Base-by-base conservation (phyloP, 768 basidiomycete genomes). In the Xerocomellus intermedius region DNA sequence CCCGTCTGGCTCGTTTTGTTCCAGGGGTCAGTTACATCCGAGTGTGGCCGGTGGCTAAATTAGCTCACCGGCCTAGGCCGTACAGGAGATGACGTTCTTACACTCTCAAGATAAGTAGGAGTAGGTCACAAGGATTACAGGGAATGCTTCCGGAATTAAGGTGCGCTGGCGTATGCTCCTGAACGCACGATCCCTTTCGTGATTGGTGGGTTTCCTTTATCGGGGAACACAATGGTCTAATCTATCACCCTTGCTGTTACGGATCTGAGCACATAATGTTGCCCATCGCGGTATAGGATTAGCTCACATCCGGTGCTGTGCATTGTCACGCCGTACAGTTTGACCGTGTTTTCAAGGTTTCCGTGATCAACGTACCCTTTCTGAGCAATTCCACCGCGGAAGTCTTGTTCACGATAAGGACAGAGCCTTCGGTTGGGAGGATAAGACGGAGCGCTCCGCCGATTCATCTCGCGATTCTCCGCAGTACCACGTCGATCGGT, bases 361-460 rank as follows among this genome's bases (percentile, higher is more conserved):
- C 26, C 35, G 9, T 44, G 33, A 43, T 44, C 44, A 28, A 28
- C 19, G 32, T n/a, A 35, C 42, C 43, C 30, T 19, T 53, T 54
- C 35, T 21, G 28, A 45, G 39, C 21, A 28, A n/a, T 53, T 32
- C 37, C 16, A 16, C 51, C 50, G 39, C 47, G 38, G 37, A 58
- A 37, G 26, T 54, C 42, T 44, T 26, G 42, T 28, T 50, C 52
- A 30, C 30, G 69, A 70, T 66, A 70, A 70, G 59, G 50, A 56
- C 45, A 21, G 50, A 22, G 19, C 17, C n/a, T 58, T 50, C 48
- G 47, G 53, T 62, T 66, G 53, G 56, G 53, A 58, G 42, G 61
- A 65, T 70, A 64, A 60, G 57, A 42, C 28, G 52, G 26, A 17
- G 19, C 21, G 35, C 49, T 48, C 50, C 36, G 44, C 19, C 39